Evolutionary conservation across 495 filamentous ascomycete genomes (phyloP), one percentile per base, ranked within the genome.

Genomic region (Penicillium crystallinum): DNA sequence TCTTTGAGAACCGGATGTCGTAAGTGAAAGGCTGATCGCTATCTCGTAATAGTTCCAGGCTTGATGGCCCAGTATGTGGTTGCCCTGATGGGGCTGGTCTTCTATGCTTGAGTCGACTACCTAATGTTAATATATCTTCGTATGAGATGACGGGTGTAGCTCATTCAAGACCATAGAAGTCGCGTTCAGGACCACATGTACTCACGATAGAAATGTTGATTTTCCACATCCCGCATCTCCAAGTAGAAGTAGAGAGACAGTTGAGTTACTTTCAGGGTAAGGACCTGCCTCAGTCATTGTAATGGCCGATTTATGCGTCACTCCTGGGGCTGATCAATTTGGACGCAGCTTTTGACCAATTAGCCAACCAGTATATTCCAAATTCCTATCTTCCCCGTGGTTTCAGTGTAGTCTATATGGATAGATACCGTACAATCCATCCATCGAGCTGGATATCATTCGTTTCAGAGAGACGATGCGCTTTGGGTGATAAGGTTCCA

Each of bases 151-250:
- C 30, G 14, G 23, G 19, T 3, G 17, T 33, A 45, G 27, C 8
- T 4, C n/a, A 17, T 14, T 14, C 9, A 14, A 48, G 30, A 15
- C 31, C 30, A 2, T 9, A 34, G 17, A 15, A 9, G n/a, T 18
- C 19, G 23, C 8, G 10, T 8, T 29, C 29, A 14, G 21, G 7
- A 8, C n/a, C 15, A 6, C 4, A 12, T 18, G 1, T 40, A 84
- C 88, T 68, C 70, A 95, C 90, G 89, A 91, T 63, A 96, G 66
- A 63, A 96, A 93, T 12, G 86, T 91, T 10, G 88, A 86, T 67
- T 96, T 96, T 25, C 91, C 91, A 59, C 88, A 88, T 59, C 79
- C 80, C 40, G 81, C 67, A 62, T 96, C 90, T 51, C 91, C 91
- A 5, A 96, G 73, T 0, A 96, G 75, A 14, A 96, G 75, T 44